Base-by-base conservation (phyloP, 2,329 filamentous ascomycete genomes). In the Beauveria australis region DNA sequence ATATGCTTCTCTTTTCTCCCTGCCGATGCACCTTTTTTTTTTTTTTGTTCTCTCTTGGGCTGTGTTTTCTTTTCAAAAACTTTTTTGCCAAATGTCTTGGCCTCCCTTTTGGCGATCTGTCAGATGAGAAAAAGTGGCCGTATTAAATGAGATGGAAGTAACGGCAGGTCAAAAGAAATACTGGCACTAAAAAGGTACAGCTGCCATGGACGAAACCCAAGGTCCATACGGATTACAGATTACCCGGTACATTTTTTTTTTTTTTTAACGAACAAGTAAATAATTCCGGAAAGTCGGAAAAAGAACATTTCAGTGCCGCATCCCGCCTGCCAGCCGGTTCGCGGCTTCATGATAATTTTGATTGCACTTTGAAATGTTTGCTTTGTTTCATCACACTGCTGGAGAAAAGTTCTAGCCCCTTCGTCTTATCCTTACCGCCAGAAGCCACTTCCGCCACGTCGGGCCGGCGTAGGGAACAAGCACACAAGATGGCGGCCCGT, bases 361-460 rank as follows among this genome's bases (percentile, higher is more conserved):
- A 40, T 53, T 53, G 5, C 52, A 40, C 26, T 22, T 40, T 22
- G 10, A 10, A 9, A 33, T 33, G 26, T 19, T 30, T n/a, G 22
- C 22, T 1, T 7, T 16, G 26, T 22, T 53, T n/a, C 49, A 16
- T 40, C 18, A 40, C 16, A 18, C 18, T 22, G 49, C 19, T 24
- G 6, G 30, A 30, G 3, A 9, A 28, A 28, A 18, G 37, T 30
- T 33, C 37, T 52, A 37, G 19, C 18, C 16, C 18, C 33, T 10
- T 10, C 10, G 10, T 12, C 30, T 54, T n/a, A 44, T 54, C 53
- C 53, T 56, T 56, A 56, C 53, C 53, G 53, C 53, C 53, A 33
- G 40, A 56, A 56, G 53, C 53, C 53, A 56, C 53, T 8, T 44
- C 41, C 53, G 53, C 53, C 41, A 56, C 41, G 9, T 37, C 53